phyloP scores from a whole-genome alignment of 2,329 filamentous ascomycete genomes.

The Pyrenophora teres region DNA sequence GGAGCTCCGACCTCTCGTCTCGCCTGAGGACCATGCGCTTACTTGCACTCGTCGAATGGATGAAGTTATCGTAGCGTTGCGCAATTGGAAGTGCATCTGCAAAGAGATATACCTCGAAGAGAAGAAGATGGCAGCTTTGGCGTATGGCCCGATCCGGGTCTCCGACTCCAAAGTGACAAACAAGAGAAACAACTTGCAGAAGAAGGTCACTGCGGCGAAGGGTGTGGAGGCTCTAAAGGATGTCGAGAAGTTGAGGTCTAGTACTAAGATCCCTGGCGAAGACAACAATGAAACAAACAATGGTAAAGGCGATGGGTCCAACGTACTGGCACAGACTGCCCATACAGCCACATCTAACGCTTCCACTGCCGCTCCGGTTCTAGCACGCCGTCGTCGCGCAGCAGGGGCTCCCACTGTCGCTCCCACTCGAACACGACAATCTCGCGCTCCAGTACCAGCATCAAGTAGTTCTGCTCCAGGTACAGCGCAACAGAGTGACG shows the following conservation, averaged over 20 bases:
- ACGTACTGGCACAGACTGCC: too few species aligned
- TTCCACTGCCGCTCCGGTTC: too few species aligned
- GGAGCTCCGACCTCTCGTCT: neutral
- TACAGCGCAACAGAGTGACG: too few species aligned
- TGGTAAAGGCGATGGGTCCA: too few species aligned
- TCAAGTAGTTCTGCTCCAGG: too few species aligned
- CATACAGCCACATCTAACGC: too few species aligned
- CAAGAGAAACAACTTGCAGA: neutral
- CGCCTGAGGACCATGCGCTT: neutral
- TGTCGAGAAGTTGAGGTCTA: neutral
- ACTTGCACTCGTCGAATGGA: constrained; percentile 2
- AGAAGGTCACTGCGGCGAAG: neutral
- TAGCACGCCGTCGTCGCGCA: too few species aligned
- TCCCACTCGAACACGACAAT: too few species aligned
- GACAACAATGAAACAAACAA: too few species aligned
- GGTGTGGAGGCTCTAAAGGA: neutral
- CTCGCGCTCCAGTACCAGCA: too few species aligned
- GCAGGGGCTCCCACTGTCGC: too few species aligned
- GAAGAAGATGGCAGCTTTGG: constrained; percentile 4
- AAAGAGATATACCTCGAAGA: constrained; percentile 5
- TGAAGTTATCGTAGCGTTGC: constrained; percentile 5
- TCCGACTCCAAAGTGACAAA: neutral
- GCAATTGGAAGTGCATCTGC: constrained; percentile 10
- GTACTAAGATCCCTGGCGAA: too few species aligned
- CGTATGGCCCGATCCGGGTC: constrained; percentile 2